phyloP scores from a whole-genome alignment of 257 asterid species.

The Plantago major region DNA sequence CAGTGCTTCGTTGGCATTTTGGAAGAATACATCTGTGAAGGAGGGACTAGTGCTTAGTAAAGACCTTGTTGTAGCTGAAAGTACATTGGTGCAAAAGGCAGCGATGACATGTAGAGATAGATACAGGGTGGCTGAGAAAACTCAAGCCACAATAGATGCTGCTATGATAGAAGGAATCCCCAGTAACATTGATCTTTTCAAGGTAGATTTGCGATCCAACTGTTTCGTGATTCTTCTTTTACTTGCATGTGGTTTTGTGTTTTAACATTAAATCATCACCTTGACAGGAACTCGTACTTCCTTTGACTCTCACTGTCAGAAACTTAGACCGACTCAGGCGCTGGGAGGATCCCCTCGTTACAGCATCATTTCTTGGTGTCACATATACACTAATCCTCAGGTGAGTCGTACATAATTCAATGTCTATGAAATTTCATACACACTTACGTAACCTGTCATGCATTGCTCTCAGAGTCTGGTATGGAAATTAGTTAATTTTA shows the following conservation, averaged over 20 bases:
- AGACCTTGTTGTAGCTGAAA: slow-evolving; percentile 67
- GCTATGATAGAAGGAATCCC: slow-evolving; percentile 98
- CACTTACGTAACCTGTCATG: too few species aligned
- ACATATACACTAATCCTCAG: slow-evolving; percentile 69
- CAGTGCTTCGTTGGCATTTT: slow-evolving; percentile 64
- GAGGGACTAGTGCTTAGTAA: slow-evolving; percentile 76
- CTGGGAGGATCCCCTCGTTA: slow-evolving; percentile 90
- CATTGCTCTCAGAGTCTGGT: neutral
- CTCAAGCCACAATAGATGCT: slow-evolving; percentile 93
- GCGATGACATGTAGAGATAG: slow-evolving; percentile 65
- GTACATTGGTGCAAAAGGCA: slow-evolving; percentile 71
- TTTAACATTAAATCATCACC: slow-evolving; percentile 2
- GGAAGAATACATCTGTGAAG: slow-evolving; percentile 48
- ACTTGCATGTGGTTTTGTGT: slow-evolving; percentile 2
- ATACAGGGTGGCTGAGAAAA: slow-evolving; percentile 68
- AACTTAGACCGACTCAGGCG: slow-evolving; percentile 67
- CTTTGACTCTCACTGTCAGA: slow-evolving; percentile 51
- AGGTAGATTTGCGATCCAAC: slow-evolving; percentile 41
- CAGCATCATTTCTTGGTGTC: slow-evolving; percentile 76
- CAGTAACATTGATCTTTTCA: slow-evolving; percentile 89
- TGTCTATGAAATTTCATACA: too few species aligned
- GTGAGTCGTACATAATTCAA: too few species aligned
- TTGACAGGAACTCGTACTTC: slow-evolving; percentile 82
- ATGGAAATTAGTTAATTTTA: neutral
- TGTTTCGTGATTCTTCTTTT: slow-evolving; percentile 5